Evolutionary conservation across 2,329 filamentous ascomycete species (phyloP), one percentile per base, ranked within the genome.

Genomic region (Bertia moriformis): DNA sequence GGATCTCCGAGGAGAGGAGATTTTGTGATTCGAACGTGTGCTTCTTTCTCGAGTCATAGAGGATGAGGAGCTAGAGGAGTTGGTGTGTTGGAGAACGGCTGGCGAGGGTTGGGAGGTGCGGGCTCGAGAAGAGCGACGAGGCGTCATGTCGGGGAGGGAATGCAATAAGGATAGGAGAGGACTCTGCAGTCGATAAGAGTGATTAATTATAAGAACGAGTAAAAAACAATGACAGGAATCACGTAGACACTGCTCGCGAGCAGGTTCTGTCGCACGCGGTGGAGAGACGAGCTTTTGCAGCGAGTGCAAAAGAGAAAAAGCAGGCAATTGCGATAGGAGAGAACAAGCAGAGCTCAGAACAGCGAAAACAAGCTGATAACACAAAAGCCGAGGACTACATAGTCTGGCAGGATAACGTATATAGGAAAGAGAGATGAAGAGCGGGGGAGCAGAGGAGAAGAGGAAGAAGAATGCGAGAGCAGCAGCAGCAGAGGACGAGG

Each of bases 71-170:
- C 81, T 77, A 45, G 83, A 86, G 45, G 83, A 85, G 51, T 85
- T 79, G 50, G 32, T 85, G 78, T 51, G 80, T 76, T 61, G 76
- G 73, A 52, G 78, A 72, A 35, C 7, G 32, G 32, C 32, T 51
- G 71, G 66, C 45, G 67, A 64, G 51, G 73, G 72, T 66, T 88
- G 83, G 50, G 77, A 77, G 56, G 72, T 75, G 62, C 85, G 83
- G 66, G 86, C 86, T 71, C 89, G 80, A 61, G 88, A 91, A 54
- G 88, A 94, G 58, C 89, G 84, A 63, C 89, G 82, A 58, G 83
- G 84, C 56, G 82, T 54, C 66, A 70, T 67, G 71, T 70, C 71
- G 48, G 54, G 7, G 32, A 18, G 15, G 32, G 12, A 35, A 7
- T 10, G 32, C 10, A 18, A 35, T 17, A 18, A 14, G 10, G 7